Conservation (phyloP, 2,329 filamentous ascomycete species). For the Macroventuria anomochaeta region DNA sequence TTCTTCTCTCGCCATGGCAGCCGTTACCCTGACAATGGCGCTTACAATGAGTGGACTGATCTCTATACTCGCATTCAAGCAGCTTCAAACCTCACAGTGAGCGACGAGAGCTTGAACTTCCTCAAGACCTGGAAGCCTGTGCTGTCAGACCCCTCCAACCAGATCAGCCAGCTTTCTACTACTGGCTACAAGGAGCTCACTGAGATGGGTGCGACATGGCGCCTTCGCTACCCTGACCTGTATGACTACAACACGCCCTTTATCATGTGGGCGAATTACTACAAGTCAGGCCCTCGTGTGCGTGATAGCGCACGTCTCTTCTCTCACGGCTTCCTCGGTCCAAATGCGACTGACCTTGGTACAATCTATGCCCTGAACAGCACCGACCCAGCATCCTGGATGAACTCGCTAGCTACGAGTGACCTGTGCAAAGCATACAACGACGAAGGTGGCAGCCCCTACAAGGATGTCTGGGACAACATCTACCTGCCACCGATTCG, state of each 20-base stretch:
- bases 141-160: constrained; percentile 60
- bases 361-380: constrained; percentile 65
- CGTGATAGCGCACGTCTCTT: constrained; percentile 69
- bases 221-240: constrained; percentile 56
- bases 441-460: constrained; percentile 59
- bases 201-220: constrained; percentile 61
- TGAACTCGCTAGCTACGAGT: constrained; percentile 68
- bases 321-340: constrained; percentile 66
- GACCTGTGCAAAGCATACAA: constrained; percentile 67
- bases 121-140: constrained; percentile 65
- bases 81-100: constrained; percentile 59
- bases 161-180: constrained; percentile 65
- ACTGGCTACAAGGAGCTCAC: constrained; percentile 69
- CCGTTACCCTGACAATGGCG: constrained; percentile 66
- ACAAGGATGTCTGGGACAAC: constrained; percentile 57
- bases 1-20: constrained; percentile 68
- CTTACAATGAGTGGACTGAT: constrained; percentile 63
- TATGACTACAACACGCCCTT: constrained; percentile 59
- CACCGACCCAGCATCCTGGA: constrained; percentile 61
- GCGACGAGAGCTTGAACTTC: constrained; percentile 60
- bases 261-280: constrained; percentile 70
- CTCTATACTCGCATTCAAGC: constrained; percentile 58
- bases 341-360: constrained; percentile 60
- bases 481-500: constrained; percentile 62
- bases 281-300: constrained; percentile 60